These are phyloP conservation scores for Claviceps fusiformis DNA, from an alignment of 2,329 filamentous ascomycete species.

Conservation along the genomic window DNA sequence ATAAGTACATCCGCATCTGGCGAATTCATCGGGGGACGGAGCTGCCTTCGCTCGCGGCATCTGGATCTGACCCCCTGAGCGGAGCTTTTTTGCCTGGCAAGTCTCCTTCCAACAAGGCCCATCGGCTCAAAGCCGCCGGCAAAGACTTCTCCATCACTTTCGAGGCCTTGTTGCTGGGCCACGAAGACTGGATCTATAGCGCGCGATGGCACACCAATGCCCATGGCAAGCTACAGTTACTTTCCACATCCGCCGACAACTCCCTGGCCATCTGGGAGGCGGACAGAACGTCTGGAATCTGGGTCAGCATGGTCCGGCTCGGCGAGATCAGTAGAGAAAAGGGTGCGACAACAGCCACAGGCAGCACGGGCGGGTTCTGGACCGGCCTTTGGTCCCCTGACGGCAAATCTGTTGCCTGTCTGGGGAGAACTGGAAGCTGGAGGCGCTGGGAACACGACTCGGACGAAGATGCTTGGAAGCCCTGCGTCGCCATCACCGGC, in stretches of 20 bases:
- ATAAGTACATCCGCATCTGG: slow-evolving; percentile 95
- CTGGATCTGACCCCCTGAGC: slow-evolving; percentile 40
- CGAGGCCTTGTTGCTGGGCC: slow-evolving; percentile 82
- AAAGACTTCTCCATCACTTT: slow-evolving; percentile 73
- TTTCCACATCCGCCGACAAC: slow-evolving; percentile 90
- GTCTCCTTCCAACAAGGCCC: slow-evolving; percentile 78
- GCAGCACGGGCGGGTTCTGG: slow-evolving; percentile 94
- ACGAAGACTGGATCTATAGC: slow-evolving; percentile 98
- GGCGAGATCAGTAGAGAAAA: slow-evolving; percentile 93
- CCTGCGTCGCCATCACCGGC: slow-evolving; percentile 64
- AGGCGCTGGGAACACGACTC: slow-evolving; percentile 61
- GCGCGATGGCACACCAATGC: slow-evolving; percentile 53
- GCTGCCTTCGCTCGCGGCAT: slow-evolving; percentile 41
- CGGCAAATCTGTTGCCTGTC: slow-evolving; percentile 60
- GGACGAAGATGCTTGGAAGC: slow-evolving; percentile 56
- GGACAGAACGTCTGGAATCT: slow-evolving; percentile 72
- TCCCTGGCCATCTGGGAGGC: slow-evolving; percentile 88
- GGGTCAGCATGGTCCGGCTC: slow-evolving; percentile 73
- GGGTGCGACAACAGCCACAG: slow-evolving; percentile 89
- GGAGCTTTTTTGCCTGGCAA: slow-evolving; percentile 51
- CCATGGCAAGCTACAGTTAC: slow-evolving; percentile 49
- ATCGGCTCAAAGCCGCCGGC: slow-evolving; percentile 51
- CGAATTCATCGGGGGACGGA: slow-evolving; percentile 60
- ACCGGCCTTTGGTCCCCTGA: slow-evolving; percentile 81
- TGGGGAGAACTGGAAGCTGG: slow-evolving; percentile 91